phyloP scores from a whole-genome alignment of 192 early-diverging fungal genomes.

The Rhizoclosmatium globosum region DNA sequence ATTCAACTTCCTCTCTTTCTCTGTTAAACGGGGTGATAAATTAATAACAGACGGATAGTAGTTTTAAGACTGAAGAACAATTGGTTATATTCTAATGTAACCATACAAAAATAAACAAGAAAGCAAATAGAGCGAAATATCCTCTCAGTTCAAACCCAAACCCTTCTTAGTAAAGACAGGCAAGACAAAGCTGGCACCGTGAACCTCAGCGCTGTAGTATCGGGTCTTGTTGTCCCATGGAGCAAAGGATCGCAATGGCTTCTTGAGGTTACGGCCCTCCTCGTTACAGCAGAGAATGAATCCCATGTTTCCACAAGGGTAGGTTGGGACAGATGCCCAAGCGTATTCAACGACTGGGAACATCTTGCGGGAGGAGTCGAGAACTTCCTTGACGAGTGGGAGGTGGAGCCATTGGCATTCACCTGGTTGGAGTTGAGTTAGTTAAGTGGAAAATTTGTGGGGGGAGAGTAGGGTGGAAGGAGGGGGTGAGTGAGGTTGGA shows the following conservation, averaged over 20 bases:
- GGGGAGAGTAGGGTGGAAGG: conserved; percentile 11
- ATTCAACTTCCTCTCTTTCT: too few species aligned
- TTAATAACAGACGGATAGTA: too few species aligned
- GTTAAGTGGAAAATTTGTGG: background rate
- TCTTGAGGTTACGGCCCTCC: conserved; percentile 70
- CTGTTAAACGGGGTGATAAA: too few species aligned
- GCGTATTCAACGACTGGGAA: conserved; percentile 95
- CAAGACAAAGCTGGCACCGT: conserved; percentile 89
- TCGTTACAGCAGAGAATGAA: conserved; percentile 94
- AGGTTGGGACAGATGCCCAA: conserved; percentile 94
- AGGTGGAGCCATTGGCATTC: conserved; percentile 99
- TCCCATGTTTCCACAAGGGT: conserved; percentile 98
- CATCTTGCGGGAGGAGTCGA: conserved; percentile 78
- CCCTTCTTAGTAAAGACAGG: conserved; percentile 88
- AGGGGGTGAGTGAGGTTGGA: background rate
- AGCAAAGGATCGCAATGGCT: conserved; percentile 83
- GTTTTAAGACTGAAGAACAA: background rate
- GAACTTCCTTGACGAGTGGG: conserved; percentile 89
- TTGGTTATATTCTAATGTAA: background rate
- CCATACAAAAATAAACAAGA: background rate
- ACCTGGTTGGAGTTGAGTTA: conserved; percentile 49
- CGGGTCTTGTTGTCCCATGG: conserved; percentile 83
- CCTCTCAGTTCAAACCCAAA: conserved; percentile 35
- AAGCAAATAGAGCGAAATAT: too few species aligned
- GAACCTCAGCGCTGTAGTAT: conserved; percentile 96